Conservation (phyloP, 1,139 yeast genomes). For the Magnusiomyces suaveolens region DNA sequence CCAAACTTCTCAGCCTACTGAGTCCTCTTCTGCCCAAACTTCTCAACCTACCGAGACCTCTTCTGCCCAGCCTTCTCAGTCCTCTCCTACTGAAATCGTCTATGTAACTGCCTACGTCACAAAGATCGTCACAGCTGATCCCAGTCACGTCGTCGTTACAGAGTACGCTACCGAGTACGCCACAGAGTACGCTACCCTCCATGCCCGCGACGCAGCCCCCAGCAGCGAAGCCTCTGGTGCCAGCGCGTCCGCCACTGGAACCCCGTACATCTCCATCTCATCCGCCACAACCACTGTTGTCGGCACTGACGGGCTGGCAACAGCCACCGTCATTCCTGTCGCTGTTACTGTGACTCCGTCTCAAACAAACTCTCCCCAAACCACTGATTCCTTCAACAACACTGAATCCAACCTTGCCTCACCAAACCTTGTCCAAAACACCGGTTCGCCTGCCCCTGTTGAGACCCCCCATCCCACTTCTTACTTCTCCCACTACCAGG, state of each 20-base stretch:
- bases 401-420: slow-evolving; percentile 5
- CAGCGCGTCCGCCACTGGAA: neutral
- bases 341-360: slow-evolving; percentile 13
- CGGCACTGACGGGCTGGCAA: slow-evolving; percentile 4
- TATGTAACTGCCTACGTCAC: neutral
- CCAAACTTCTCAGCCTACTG: neutral
- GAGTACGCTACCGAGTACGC: neutral
- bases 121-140: neutral
- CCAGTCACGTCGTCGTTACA: neutral
- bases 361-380: neutral
- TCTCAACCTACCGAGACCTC: neutral
- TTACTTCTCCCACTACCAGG: neutral
- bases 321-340: slow-evolving; percentile 2
- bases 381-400: slow-evolving; percentile 18
- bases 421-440: neutral
- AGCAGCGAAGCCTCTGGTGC: neutral
- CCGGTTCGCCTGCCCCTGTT: too few species aligned
- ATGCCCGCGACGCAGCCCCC: neutral
- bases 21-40: neutral
- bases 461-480: neutral
- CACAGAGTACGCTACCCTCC: neutral
- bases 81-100: neutral
- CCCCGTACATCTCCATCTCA: slow-evolving; percentile 1
- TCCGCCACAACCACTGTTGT: slow-evolving; percentile 7
- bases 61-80: neutral